These are phyloP conservation scores for Pythium plurisporium DNA, from an alignment of 352 stramenopile genomes.

Conservation along the genomic window DNA sequence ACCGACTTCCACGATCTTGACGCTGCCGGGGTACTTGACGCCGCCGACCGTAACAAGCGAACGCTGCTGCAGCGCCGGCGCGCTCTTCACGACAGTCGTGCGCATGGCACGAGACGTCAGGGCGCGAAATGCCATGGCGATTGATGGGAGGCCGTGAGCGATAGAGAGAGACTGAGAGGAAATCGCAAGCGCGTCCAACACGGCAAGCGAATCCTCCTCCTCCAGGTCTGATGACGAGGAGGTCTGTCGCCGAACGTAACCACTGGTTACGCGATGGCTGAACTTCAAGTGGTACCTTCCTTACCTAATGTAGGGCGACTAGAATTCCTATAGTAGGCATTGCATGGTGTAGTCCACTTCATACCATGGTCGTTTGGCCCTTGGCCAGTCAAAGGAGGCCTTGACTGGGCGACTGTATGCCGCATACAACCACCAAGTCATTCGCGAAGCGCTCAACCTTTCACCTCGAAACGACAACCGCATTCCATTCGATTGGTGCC, in stretches of 20 bases:
- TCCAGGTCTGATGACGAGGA: conserved; percentile 8
- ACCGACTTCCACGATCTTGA: conserved; percentile 94
- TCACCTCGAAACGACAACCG: conserved; percentile 26
- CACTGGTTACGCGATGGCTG: background rate
- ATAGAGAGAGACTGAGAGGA: background rate
- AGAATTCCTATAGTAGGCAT: background rate
- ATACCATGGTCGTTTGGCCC: background rate
- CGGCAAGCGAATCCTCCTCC: background rate
- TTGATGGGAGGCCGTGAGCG: no score
- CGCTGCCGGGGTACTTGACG: conserved; percentile 52
- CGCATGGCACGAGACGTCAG: background rate
- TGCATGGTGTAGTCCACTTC: conserved; percentile 10
- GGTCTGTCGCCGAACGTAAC: conserved; percentile 5
- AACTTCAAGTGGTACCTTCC: conserved; percentile 33
- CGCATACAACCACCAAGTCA: conserved; percentile 26
- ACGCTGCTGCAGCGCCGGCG: conserved; percentile 10
- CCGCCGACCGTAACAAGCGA: conserved; percentile 27
- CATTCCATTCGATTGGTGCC: conserved; percentile 19
- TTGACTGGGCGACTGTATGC: conserved; percentile 23
- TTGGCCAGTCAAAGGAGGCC: conserved; percentile 25
- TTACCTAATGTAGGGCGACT: no score
- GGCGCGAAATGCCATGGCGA: conserved; percentile 13
- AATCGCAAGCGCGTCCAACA: no score
- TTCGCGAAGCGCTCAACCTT: conserved; percentile 8
- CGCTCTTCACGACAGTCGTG: conserved; percentile 6